Evolutionary conservation across 495 filamentous ascomycete species (phyloP).

Genomic region (Podospora anserina): DNA sequence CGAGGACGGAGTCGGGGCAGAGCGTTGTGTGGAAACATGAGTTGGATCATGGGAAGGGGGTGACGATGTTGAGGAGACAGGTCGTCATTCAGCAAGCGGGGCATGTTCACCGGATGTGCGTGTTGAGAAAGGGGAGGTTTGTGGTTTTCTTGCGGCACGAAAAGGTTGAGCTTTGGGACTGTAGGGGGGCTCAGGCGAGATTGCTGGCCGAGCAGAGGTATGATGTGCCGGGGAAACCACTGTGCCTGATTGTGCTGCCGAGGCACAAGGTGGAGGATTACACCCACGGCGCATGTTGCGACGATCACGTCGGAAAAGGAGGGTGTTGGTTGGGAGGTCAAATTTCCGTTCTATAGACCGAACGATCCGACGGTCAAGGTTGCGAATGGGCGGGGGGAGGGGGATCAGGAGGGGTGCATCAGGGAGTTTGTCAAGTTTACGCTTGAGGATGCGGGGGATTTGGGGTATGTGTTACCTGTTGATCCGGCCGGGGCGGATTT

Average conservation of each 20-base stretch:
- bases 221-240: conserved; percentile 63
- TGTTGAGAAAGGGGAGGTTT: conserved; percentile 71
- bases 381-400: conserved; percentile 18
- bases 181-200: conserved; percentile 53
- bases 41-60: conserved; percentile 32
- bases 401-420: conserved; percentile 44
- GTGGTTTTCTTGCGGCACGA: conserved; percentile 76
- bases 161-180: conserved; percentile 80
- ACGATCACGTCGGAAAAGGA: conserved; percentile 78
- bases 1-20: conserved; percentile 74
- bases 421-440: conserved; percentile 69
- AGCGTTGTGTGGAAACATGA: conserved; percentile 79
- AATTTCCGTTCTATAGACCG: conserved; percentile 44
- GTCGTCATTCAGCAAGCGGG: conserved; percentile 66
- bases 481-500: conserved; percentile 79
- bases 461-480: conserved; percentile 81
- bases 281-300: conserved; percentile 64
- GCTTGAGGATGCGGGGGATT: conserved; percentile 66
- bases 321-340: conserved; percentile 83
- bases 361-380: conserved; percentile 19
- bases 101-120: conserved; percentile 78
- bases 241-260: conserved; percentile 79
- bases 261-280: conserved; percentile 53
- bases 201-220: conserved; percentile 60
- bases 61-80: conserved; percentile 58